Evolutionary conservation across 768 basidiomycete genomes (phyloP).

Genomic region (Leccinum variicolor): DNA sequence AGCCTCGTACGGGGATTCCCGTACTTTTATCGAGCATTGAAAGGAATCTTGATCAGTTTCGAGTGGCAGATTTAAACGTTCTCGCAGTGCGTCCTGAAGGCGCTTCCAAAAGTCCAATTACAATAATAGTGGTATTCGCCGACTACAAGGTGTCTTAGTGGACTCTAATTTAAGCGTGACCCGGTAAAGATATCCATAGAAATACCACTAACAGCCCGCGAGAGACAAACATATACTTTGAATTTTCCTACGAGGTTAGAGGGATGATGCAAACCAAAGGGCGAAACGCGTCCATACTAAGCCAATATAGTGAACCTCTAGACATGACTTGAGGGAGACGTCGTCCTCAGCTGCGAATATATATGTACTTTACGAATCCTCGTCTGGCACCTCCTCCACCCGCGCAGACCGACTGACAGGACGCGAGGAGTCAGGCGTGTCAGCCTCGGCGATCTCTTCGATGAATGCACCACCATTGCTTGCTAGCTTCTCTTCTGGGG

Average conservation of each 20-base stretch:
- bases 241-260: background rate
- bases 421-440: slow-evolving; percentile 32
- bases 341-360: background rate
- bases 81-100: background rate
- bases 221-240: background rate
- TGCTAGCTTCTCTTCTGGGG: slow-evolving; percentile 39
- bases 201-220: background rate
- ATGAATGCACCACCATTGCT: slow-evolving; percentile 38
- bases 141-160: too few species aligned
- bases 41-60: background rate
- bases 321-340: background rate
- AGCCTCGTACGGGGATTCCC: too few species aligned
- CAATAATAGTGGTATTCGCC: background rate
- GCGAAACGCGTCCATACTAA: background rate
- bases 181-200: background rate
- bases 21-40: background rate
- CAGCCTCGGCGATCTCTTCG: slow-evolving; percentile 34
- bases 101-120: background rate
- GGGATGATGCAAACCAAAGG: slow-evolving; percentile 39
- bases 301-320: background rate
- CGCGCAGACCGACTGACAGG: slow-evolving; percentile 37
- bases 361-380: slow-evolving; percentile 26
- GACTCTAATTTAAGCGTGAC: background rate
- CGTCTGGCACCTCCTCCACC: slow-evolving; percentile 46
- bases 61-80: background rate